These are phyloP conservation scores for Globisporangium canariense DNA, from an alignment of 352 stramenopile species.

Conservation along the genomic window DNA sequence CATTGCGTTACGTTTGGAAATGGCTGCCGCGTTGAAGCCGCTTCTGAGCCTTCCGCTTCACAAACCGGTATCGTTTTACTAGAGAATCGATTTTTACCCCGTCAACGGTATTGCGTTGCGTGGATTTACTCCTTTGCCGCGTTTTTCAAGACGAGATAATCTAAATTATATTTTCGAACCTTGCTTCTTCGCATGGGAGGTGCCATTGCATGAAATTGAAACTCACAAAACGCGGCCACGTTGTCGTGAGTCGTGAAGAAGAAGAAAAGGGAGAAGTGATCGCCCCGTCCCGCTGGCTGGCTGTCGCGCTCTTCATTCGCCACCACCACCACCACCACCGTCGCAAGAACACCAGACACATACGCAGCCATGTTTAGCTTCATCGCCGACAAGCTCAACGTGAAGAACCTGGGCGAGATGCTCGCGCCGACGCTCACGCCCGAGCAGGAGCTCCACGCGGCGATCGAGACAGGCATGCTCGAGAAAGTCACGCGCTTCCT, in stretches of 20 bases:
- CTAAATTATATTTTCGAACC: not conserved
- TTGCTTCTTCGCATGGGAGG: not conserved
- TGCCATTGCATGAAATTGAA: not conserved
- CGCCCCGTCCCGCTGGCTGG: not conserved
- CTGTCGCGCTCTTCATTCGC: not conserved
- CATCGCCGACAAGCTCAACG: constrained; percentile 87
- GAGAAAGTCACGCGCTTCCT: constrained; percentile 74
- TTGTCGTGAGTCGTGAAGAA: constrained; percentile 7
- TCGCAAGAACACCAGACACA: not conserved
- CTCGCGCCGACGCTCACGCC: constrained; percentile 82
- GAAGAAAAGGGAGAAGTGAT: not conserved
- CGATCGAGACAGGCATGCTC: constrained; percentile 68
- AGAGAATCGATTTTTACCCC: not conserved
- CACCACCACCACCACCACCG: not conserved
- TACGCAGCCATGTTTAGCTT: constrained; percentile 74
- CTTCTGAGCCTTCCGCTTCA: not conserved
- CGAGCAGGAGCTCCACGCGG: constrained; percentile 81
- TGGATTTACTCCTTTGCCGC: no score
- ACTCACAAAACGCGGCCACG: constrained; percentile 12
- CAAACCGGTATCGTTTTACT: not conserved
- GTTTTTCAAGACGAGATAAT: not conserved
- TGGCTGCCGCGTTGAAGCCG: not conserved
- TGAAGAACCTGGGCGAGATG: constrained; percentile 87
- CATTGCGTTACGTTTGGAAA: not conserved
- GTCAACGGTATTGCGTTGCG: no score